Evolutionary conservation across 345 rosid species (phyloP).

Genomic region (Punica granatum): DNA sequence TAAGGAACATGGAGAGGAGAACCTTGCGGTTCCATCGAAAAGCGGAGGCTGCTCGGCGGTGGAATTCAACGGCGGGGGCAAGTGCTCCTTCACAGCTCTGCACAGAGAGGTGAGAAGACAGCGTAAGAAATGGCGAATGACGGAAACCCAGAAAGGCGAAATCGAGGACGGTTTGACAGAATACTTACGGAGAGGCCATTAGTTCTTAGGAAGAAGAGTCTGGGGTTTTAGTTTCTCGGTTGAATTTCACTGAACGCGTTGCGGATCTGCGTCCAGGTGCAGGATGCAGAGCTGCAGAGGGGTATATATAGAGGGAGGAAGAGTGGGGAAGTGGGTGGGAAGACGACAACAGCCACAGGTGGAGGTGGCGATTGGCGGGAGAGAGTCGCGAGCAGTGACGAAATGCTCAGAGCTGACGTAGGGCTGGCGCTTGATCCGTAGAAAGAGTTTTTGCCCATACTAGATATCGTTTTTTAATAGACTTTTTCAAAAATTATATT

Average conservation of each 20-base stretch:
- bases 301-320: background rate
- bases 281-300: background rate
- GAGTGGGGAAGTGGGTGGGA: background rate
- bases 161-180: background rate
- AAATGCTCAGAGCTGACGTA: background rate
- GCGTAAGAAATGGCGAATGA: background rate
- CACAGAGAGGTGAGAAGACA: background rate
- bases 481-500: too few species aligned
- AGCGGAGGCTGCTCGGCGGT: constrained; percentile 55
- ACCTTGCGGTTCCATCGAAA: constrained; percentile 77
- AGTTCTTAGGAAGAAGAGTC: background rate
- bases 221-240: background rate
- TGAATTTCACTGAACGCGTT: background rate
- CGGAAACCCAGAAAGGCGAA: background rate
- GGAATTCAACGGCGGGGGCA: constrained; percentile 43
- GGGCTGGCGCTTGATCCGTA: rapidly evolving
- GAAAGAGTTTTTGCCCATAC: too few species aligned
- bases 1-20: background rate
- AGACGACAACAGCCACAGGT: background rate
- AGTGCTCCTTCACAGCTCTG: constrained; percentile 32
- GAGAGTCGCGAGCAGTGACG: constrained; percentile 7
- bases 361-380: background rate
- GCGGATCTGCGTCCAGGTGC: background rate
- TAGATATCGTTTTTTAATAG: too few species aligned
- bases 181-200: constrained; percentile 31